These are phyloP conservation scores for Magnolia officinalis DNA, from an alignment of 164 flowering plant species.

Conservation along the genomic window DNA sequence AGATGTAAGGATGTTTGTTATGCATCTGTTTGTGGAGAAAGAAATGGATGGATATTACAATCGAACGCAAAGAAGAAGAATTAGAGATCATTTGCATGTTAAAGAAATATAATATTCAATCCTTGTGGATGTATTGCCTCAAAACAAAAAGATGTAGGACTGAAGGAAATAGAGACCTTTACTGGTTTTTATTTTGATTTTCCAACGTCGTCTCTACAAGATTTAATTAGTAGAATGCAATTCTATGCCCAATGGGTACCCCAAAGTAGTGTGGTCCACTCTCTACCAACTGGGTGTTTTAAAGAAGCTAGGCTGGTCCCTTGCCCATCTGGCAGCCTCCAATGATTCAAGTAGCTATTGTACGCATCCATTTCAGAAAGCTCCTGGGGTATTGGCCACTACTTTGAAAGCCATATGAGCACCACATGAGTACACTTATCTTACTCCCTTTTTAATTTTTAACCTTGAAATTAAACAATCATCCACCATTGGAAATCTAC, in stretches of 20 bases:
- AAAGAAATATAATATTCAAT: background rate
- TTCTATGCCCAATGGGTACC: background rate
- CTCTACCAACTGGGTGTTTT: background rate
- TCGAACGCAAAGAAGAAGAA: background rate
- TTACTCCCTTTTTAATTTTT: background rate
- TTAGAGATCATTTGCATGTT: background rate
- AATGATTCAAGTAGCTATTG: background rate
- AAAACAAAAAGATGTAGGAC: background rate
- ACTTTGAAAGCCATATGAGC: conserved; percentile 1
- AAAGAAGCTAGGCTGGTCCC: conserved; percentile 4
- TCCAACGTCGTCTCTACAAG: background rate
- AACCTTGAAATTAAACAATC: background rate
- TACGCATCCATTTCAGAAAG: background rate
- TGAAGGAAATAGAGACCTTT: background rate
- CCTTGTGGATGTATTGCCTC: background rate
- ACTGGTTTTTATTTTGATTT: background rate
- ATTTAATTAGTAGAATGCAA: background rate
- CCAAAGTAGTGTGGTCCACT: background rate
- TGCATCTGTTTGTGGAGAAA: background rate
- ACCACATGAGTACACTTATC: background rate
- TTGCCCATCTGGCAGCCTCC: background rate
- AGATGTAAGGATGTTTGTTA: background rate
- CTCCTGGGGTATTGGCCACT: background rate
- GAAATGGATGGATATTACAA: background rate
- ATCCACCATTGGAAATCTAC: background rate